A percentile compares a stretch with the other conserved stretches of the same genome.
Conservation (phyloP, 1,139 yeast genomes). For the Yamadazyma diospyri region DNA sequence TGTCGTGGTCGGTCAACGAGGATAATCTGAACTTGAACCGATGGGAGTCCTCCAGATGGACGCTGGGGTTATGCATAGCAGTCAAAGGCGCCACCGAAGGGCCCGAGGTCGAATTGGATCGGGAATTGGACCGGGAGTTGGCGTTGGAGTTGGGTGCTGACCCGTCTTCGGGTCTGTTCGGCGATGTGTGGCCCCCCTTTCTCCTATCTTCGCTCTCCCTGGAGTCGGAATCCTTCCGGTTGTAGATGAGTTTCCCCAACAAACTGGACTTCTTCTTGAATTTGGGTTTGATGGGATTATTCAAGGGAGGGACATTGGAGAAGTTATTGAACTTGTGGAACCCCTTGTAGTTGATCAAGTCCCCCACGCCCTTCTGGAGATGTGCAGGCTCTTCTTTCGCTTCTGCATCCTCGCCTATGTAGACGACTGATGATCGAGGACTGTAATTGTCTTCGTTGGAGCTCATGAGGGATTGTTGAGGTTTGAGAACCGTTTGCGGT, state of each 20-base stretch:
- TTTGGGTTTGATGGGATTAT: slow-evolving; percentile 50
- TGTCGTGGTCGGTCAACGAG: slow-evolving; percentile 25
- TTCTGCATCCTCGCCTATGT: slow-evolving; percentile 12
- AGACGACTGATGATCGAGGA: slow-evolving; percentile 25
- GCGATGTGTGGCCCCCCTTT: slow-evolving; percentile 4
- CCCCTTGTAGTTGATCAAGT: slow-evolving; percentile 37
- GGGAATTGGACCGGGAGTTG: slow-evolving; percentile 2
- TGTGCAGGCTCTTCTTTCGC: background rate
- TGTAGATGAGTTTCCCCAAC: slow-evolving; percentile 47
- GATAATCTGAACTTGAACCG: slow-evolving; percentile 37
- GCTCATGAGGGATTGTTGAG: slow-evolving; percentile 1
- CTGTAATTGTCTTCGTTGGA: slow-evolving; percentile 17
- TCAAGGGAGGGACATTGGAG: slow-evolving; percentile 44
- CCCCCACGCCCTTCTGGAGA: background rate
- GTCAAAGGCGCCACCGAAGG: background rate
- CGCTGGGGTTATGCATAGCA: slow-evolving; percentile 4
- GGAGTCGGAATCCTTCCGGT: slow-evolving; percentile 33
- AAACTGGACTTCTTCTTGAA: slow-evolving; percentile 42
- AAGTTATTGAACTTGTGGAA: slow-evolving; percentile 41
- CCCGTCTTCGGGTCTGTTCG: background rate
- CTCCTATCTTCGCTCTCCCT: background rate
- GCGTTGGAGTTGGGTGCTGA: slow-evolving; percentile 4
- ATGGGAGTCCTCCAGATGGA: slow-evolving; percentile 3
- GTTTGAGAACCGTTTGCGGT: too few species aligned
- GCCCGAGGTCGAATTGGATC: slow-evolving; percentile 1